These are phyloP conservation scores for Lachnellula subtilissima DNA, from an alignment of 2,329 filamentous ascomycete species.

Conservation along the genomic window DNA sequence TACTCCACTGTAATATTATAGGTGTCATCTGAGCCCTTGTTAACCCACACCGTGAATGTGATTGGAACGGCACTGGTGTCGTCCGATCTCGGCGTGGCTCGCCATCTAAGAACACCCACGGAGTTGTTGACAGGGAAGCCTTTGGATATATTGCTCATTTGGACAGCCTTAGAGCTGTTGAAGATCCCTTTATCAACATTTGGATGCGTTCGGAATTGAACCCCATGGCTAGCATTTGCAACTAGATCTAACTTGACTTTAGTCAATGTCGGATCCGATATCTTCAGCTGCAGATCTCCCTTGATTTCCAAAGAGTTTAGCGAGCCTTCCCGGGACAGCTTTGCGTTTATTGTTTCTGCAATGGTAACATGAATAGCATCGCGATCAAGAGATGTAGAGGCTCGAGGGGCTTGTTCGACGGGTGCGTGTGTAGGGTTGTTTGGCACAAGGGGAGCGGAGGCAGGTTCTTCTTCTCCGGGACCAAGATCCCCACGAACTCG, in stretches of 20 bases:
- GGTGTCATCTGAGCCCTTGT: constrained; percentile 73
- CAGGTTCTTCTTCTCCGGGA: constrained; percentile 70
- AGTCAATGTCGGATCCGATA: constrained; percentile 81
- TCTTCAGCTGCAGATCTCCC: constrained; percentile 86
- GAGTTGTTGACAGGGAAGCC: constrained; percentile 94
- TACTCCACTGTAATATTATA: constrained; percentile 94
- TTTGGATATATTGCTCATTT: constrained; percentile 81
- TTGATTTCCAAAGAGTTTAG: constrained; percentile 83
- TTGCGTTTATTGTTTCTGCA: constrained; percentile 85
- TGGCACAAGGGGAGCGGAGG: constrained; percentile 59
- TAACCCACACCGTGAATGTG: constrained; percentile 96
- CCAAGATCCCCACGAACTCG: constrained; percentile 88
- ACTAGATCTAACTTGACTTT: constrained; percentile 84
- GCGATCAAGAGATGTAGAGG: constrained; percentile 66
- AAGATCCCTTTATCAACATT: constrained; percentile 92
- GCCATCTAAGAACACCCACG: constrained; percentile 91
- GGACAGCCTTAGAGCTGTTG: constrained; percentile 75
- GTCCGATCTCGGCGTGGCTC: constrained; percentile 74
- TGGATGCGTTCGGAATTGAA: constrained; percentile 90
- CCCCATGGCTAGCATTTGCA: constrained; percentile 72
- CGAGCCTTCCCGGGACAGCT: constrained; percentile 80
- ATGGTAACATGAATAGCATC: constrained; percentile 86
- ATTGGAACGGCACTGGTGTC: constrained; percentile 81
- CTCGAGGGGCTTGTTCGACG: constrained; percentile 52
- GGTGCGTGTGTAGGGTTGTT: constrained; percentile 44